Evolutionary conservation across 371 early-diverging fungal genomes (phyloP).

Genomic region (Racocetra persica): DNA sequence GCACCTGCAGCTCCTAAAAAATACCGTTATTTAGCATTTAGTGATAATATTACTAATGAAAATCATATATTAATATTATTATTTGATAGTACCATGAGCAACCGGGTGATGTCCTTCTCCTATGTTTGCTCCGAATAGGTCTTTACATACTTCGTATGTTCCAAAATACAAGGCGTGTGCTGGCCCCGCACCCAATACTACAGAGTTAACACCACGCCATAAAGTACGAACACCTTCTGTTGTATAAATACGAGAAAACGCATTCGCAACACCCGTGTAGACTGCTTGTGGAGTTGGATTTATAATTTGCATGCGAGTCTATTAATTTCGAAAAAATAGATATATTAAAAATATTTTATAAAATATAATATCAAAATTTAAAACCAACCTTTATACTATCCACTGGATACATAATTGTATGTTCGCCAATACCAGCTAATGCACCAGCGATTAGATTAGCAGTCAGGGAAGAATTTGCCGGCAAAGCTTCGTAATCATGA

Average conservation of each 20-base stretch:
- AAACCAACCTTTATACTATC: constrained; percentile 89
- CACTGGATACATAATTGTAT: constrained; percentile 94
- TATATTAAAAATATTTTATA: constrained; percentile 27
- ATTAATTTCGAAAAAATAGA: constrained; percentile 33
- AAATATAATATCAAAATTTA: constrained; percentile 6
- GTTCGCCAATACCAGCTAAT: constrained; percentile 96
- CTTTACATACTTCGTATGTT: constrained; percentile 91
- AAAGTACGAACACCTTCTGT: constrained; percentile 79
- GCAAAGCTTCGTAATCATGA: constrained; percentile 89
- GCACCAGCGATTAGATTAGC: constrained; percentile 93
- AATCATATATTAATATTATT: not conserved
- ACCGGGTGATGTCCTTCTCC: constrained; percentile 64
- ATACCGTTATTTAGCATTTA: not conserved
- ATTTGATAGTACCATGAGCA: constrained; percentile 62
- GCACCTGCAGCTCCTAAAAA: constrained; percentile 82
- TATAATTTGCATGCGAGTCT: constrained; percentile 92
- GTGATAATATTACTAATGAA: not conserved
- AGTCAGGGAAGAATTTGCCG: constrained; percentile 75
- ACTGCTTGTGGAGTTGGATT: constrained; percentile 62
- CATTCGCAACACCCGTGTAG: constrained; percentile 68
- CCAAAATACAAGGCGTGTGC: constrained; percentile 97
- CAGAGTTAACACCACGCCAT: constrained; percentile 93
- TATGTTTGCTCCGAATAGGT: constrained; percentile 65
- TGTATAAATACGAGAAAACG: constrained; percentile 67
- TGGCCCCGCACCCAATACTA: constrained; percentile 93